phyloP scores from a whole-genome alignment of 2,329 filamentous ascomycete species.

The Verticillium albo-atrum region DNA sequence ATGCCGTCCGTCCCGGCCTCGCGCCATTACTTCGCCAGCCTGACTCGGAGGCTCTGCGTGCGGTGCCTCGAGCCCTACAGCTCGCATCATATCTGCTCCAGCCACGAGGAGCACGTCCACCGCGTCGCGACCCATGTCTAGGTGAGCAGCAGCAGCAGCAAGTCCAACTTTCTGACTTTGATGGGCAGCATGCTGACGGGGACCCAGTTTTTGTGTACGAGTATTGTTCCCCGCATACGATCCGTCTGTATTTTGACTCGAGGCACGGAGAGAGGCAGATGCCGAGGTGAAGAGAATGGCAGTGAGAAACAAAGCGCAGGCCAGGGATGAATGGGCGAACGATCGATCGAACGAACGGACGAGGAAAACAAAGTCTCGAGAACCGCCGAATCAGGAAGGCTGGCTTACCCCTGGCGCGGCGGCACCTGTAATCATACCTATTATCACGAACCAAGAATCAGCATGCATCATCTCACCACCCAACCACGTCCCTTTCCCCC shows the following conservation, averaged over 20 bases:
- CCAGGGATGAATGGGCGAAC: neutral
- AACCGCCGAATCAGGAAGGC: neutral
- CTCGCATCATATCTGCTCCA: slow-evolving; percentile 10
- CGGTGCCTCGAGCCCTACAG: slow-evolving; percentile 13
- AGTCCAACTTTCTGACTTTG: neutral
- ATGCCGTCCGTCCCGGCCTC: neutral
- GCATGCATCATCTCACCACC: neutral
- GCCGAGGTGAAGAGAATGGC: too few species aligned
- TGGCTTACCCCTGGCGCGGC: neutral
- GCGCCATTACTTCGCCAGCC: neutral
- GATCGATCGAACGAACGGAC: neutral
- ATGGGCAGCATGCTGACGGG: neutral
- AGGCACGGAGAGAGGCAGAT: too few species aligned
- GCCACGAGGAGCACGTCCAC: slow-evolving; percentile 1
- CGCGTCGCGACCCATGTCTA: neutral
- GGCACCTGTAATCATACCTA: neutral
- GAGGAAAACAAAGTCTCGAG: neutral
- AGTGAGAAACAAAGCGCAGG: neutral
- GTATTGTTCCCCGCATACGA: neutral
- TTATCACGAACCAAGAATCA: neutral
- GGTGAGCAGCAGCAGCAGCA: neutral
- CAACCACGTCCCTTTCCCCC: neutral
- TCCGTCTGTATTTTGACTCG: too few species aligned
- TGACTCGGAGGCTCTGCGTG: slow-evolving; percentile 8
- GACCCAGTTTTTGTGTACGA: neutral